These are phyloP conservation scores for Sindora glabra DNA, from an alignment of 306 rosid genomes.

Conservation along the genomic window DNA sequence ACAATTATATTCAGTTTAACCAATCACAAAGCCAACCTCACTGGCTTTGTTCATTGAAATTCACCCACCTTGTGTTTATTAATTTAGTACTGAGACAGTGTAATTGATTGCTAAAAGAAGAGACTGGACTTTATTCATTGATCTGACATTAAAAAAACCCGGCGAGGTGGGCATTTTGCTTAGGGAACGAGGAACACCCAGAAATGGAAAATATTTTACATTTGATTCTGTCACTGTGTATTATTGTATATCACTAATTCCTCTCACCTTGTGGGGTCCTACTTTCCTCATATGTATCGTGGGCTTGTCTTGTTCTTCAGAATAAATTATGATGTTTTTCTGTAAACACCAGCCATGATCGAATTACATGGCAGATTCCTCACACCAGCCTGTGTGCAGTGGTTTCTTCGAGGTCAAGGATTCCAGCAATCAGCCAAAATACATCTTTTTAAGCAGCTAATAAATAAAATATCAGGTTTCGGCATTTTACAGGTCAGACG, in stretches of 20 bases:
- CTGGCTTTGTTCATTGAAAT: conserved; percentile 12
- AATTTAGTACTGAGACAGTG: neutral
- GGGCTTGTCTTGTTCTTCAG: conserved; percentile 25
- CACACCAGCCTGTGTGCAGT: conserved; percentile 7
- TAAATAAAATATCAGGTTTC: conserved; percentile 38
- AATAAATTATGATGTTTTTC: conserved; percentile 15
- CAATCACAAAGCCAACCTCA: conserved; percentile 22
- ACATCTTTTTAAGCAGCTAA: conserved; percentile 22
- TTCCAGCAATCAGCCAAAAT: conserved; percentile 49
- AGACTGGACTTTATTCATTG: conserved; percentile 24
- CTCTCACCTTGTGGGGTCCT: neutral
- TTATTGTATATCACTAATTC: neutral
- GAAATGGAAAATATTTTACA: conserved; percentile 29
- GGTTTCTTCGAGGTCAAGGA: conserved; percentile 50
- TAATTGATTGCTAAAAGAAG: conserved; percentile 28
- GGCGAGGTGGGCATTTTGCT: conserved; percentile 26
- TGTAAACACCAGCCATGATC: neutral
- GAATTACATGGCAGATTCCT: conserved; percentile 33
- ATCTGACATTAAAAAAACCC: conserved; percentile 24
- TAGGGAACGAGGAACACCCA: conserved; percentile 38
- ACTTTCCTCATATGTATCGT: conserved; percentile 30
- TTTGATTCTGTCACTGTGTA: conserved; percentile 3
- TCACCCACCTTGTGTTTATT: neutral
- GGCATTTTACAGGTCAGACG: conserved; percentile 7
- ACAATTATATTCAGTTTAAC: conserved; percentile 8